Evolutionary conservation across 768 basidiomycete species (phyloP), one percentile per base, ranked within the genome.

Genomic region (Sporobolomyces roseus): DNA sequence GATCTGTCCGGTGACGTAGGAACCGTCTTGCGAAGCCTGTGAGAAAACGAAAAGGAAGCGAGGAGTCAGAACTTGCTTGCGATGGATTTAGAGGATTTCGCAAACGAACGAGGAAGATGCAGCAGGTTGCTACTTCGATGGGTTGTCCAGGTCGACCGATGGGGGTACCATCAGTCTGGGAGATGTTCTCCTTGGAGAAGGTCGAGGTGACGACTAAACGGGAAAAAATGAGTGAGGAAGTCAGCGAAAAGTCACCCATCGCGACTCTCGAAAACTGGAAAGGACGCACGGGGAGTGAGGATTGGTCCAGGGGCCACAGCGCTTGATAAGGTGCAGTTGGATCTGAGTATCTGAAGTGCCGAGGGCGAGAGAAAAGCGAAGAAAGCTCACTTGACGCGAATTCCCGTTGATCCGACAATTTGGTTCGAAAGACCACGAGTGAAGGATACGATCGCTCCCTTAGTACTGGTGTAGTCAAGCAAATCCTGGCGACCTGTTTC

Each of bases 301-400:
- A 84, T 82, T 21, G 81, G 80, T 9, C 81, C 50, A n/a, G 69
- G 48, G n/a, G n/a, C n/a, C n/a, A 27, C 33, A 72, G 77, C 70
- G 61, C 78, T 79, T 77, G 66, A n/a, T n/a, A n/a, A n/a, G n/a
- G n/a, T n/a, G n/a, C n/a, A n/a, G n/a, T n/a, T n/a, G n/a, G n/a
- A n/a, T n/a, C n/a, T n/a, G n/a, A n/a, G n/a, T n/a, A n/a, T n/a
- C n/a, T n/a, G n/a, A n/a, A n/a, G n/a, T n/a, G n/a, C n/a, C n/a
- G n/a, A n/a, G n/a, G n/a, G n/a, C n/a, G n/a, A n/a, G n/a, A n/a
- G n/a, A n/a, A n/a, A n/a, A n/a, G n/a, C n/a, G n/a, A n/a, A n/a
- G n/a, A n/a, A n/a, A n/a, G n/a, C n/a, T n/a, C n/a, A n/a, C n/a
- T 83, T 83, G 53, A 83, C 82, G 29, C 84, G 77, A 65, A 84